phyloP scores from a whole-genome alignment of 2,329 filamentous ascomycete genomes.

The Dissoconium aciculare region DNA sequence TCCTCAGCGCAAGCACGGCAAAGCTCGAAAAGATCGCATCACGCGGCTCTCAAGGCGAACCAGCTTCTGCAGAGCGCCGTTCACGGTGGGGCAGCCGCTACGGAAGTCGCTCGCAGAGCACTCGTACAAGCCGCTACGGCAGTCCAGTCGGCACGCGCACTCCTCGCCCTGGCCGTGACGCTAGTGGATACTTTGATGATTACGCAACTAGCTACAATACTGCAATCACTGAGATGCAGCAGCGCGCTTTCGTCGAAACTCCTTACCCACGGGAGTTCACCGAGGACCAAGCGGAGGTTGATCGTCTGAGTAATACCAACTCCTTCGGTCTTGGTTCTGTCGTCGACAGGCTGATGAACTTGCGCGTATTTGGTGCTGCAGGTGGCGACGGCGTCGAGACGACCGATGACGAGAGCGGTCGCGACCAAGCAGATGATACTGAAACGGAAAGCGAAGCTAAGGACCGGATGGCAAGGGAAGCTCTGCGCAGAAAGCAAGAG shows the following conservation, averaged over 20 bases:
- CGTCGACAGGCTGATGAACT: conserved; percentile 44
- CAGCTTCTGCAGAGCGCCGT: conserved; percentile 1
- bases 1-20: conserved; percentile 15
- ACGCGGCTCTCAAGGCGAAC: no score
- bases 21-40: conserved; percentile 6
- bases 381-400: conserved; percentile 36
- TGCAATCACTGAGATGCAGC: conserved; percentile 6
- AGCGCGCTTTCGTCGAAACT: conserved; percentile 39
- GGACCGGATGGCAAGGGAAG: conserved; percentile 22
- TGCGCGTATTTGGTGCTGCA: conserved; percentile 38
- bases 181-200: conserved; percentile 20
- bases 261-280: conserved; percentile 20
- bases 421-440: conserved; percentile 11
- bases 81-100: conserved; percentile 21
- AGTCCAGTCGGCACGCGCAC: conserved; percentile 27
- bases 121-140: conserved; percentile 26
- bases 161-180: conserved; percentile 10
- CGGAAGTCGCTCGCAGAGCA: conserved; percentile 25
- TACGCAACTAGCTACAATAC: conserved; percentile 6
- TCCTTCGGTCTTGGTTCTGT: conserved; percentile 41
- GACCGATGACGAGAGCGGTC: conserved; percentile 19
- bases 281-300: conserved; percentile 35
- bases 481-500: conserved; percentile 20
- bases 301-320: conserved; percentile 35
- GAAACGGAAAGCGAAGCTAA: conserved; percentile 20